phyloP scores from a whole-genome alignment of 202 grass and related monocot genomes.

The Setaria italica region DNA sequence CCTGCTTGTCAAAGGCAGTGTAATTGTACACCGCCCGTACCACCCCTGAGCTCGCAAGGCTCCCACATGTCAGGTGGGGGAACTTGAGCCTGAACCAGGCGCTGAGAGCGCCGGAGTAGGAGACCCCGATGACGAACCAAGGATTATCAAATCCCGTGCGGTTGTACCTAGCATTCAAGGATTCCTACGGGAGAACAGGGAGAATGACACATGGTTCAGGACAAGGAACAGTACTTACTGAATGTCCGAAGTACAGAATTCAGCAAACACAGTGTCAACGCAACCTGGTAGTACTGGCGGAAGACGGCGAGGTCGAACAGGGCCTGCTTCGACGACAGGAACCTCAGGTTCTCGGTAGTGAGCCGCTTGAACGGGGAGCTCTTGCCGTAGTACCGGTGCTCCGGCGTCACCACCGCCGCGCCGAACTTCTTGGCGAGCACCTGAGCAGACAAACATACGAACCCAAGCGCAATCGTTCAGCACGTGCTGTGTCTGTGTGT shows the following conservation, averaged over 20 bases:
- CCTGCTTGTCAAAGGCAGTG: constrained; percentile 95
- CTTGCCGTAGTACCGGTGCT: constrained; percentile 98
- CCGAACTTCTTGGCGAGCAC: constrained; percentile 94
- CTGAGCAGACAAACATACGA: background rate
- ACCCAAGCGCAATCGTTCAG: background rate
- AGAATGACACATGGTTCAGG: background rate
- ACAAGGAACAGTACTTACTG: background rate
- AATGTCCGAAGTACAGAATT: background rate
- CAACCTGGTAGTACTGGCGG: constrained; percentile 86
- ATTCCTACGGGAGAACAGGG: constrained; percentile 52
- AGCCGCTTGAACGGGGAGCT: constrained; percentile 84
- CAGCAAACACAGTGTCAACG: background rate
- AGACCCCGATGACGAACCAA: constrained; percentile 93
- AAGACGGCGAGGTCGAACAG: constrained; percentile 94
- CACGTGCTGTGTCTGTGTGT: background rate
- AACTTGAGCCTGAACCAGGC: constrained; percentile 98
- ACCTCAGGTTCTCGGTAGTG: constrained; percentile 76
- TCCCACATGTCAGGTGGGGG: constrained; percentile 92
- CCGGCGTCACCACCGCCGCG: constrained; percentile 80
- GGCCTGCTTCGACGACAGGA: constrained; percentile 96
- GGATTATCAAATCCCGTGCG: constrained; percentile 58
- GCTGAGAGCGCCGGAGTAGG: constrained; percentile 91
- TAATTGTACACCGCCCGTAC: constrained; percentile 89
- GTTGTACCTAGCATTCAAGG: constrained; percentile 74
- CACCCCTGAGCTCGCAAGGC: constrained; percentile 93